These are phyloP conservation scores for Beta corolliflora DNA, from an alignment of 179 eudicot genomes.

Conservation along the genomic window DNA sequence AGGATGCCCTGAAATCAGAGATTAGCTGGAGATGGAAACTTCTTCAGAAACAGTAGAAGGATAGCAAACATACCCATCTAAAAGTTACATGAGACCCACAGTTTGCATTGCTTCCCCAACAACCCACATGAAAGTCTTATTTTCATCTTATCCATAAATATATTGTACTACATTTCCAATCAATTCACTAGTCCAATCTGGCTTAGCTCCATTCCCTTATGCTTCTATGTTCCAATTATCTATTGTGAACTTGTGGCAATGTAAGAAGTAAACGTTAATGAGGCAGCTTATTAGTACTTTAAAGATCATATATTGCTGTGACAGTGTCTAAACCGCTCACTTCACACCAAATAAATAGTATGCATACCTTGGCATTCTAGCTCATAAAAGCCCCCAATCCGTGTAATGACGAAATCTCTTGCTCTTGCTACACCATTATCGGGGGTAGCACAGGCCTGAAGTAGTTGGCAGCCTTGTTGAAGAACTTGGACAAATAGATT, in stretches of 20 bases:
- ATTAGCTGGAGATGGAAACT: not conserved
- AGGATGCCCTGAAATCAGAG: not conserved
- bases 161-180: not conserved
- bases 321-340: not conserved
- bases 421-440: slow-evolving; percentile 62
- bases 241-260: not conserved
- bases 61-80: not conserved
- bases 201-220: not conserved
- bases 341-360: not conserved
- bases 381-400: slow-evolving; percentile 91
- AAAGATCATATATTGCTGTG: not conserved
- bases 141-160: not conserved
- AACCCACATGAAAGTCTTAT: not conserved
- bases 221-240: not conserved
- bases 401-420: slow-evolving; percentile 88
- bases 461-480: slow-evolving; percentile 93
- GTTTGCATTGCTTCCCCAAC: not conserved
- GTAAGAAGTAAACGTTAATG: not conserved
- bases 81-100: not conserved
- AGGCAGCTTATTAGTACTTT: not conserved
- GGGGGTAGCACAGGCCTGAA: slow-evolving; percentile 72
- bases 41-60: not conserved
- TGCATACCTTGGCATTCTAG: slow-evolving; percentile 91
- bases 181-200: not conserved
- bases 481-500: slow-evolving; percentile 91